Percentiles rank a stretch among this genome's conserved stretches.
Evolutionary conservation across 495 filamentous ascomycete genomes (phyloP).

Genomic region (Filosporella fistucella): DNA sequence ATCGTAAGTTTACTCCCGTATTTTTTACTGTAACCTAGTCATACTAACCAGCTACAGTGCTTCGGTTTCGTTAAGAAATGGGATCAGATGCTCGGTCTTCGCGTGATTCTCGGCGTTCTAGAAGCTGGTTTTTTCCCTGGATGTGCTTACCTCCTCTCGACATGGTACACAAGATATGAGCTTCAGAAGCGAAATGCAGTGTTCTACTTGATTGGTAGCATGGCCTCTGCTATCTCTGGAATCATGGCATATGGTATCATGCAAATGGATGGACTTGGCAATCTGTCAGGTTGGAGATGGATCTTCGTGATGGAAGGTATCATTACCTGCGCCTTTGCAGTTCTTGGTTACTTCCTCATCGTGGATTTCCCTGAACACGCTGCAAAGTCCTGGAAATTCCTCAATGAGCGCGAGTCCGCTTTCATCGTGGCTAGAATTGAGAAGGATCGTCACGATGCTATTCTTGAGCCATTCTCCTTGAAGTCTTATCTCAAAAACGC

Average conservation of each 20-base stretch:
- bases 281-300: conserved; percentile 58
- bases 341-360: conserved; percentile 44
- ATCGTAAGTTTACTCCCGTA: conserved; percentile 21
- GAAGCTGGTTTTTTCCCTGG: conserved; percentile 65
- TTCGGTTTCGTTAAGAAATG: conserved; percentile 51
- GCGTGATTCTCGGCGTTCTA: conserved; percentile 55
- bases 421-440: conserved; percentile 56
- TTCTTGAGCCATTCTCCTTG: conserved; percentile 45
- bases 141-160: conserved; percentile 57
- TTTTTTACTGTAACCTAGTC: not conserved
- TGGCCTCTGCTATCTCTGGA: conserved; percentile 56
- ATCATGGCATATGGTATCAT: conserved; percentile 63
- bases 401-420: conserved; percentile 43
- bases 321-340: conserved; percentile 56
- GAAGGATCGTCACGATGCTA: conserved; percentile 52
- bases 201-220: conserved; percentile 61
- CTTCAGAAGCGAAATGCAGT: conserved; percentile 59
- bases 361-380: conserved; percentile 56
- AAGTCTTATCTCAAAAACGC: conserved; percentile 43
- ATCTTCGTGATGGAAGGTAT: conserved; percentile 57
- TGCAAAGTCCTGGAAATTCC: conserved; percentile 47
- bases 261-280: conserved; percentile 46
- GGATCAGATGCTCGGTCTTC: conserved; percentile 45
- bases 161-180: conserved; percentile 63
- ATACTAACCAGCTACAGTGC: conserved; percentile 1